Base-by-base conservation (phyloP, 73 alveolate species). In the Paraurostyla sp. region DNA sequence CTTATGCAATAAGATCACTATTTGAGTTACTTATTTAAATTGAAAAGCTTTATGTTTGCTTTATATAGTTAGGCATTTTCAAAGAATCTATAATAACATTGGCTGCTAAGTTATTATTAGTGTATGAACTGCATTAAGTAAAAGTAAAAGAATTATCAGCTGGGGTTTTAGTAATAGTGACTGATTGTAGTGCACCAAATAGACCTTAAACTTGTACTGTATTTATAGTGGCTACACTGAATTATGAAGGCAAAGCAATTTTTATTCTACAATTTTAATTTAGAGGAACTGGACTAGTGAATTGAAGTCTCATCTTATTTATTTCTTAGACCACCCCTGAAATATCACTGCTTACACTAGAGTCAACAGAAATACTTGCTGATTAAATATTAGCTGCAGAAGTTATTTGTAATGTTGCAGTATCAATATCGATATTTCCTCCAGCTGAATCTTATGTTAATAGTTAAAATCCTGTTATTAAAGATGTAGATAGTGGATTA, bases 211-310 rank as follows among this genome's bases (percentile, higher is more conserved):
- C 82, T 11, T 18, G 32, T 25, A 89, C 69, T 56, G 71, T 46
- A 23, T 45, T 81, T 4, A 89, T 50, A 41, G 82, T 25, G 25
- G 62, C 27, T 15, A 84, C 81, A 23, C 85, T 32, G 35, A 91
- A 46, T 40, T 91, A 71, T 23, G 83, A 29, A 40, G 96, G 96
- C 40, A 84, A 83, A 41, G 9, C 15, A 38, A 91, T 45, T 29
- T 83, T 89, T 13, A 91, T 46, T n/a, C 45, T 45, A 48, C 96
- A 91, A 18, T 85, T 88, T 16, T 40, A 23, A 73, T 83, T 71
- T 13, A 91, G 83, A 40, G 96, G 96, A n/a, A 91, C 96, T 33
- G 96, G 96, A 25, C 78, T 48, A 27, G 30, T 38, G 68, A 91
- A 91, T 18, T 32, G 27, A 3, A 91, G 42, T 33, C 78, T 25